A percentile compares a stretch with the other conserved stretches of the same genome.
Conservation (phyloP, 345 rosid species). For the Jatropha curcas region DNA sequence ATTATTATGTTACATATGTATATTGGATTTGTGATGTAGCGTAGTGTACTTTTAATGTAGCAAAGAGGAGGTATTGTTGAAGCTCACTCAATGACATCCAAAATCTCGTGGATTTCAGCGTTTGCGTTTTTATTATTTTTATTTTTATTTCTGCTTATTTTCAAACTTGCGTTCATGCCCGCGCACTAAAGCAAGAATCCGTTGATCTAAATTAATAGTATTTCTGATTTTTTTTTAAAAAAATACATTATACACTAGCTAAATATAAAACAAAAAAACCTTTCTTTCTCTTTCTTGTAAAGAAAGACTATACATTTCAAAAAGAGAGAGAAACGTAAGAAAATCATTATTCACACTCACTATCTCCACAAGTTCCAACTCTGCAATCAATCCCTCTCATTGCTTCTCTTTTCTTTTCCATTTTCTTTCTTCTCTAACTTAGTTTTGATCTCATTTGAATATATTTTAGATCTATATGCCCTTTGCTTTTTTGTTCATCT, state of each 20-base stretch:
- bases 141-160: too few relatives aligned
- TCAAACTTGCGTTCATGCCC: conserved; percentile 54
- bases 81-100: not conserved
- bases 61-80: too few relatives aligned
- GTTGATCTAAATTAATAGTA: conserved; percentile 39
- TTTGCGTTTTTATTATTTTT: conserved; percentile 16
- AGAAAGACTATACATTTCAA: conserved; percentile 4
- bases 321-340: conserved; percentile 15
- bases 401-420: not conserved
- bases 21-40: too few relatives aligned
- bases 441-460: not conserved
- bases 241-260: too few relatives aligned
- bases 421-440: not conserved
- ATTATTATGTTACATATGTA: too few relatives aligned
- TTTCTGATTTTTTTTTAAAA: not conserved
- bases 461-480: not conserved
- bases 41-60: too few relatives aligned
- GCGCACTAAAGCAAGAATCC: conserved; percentile 62
- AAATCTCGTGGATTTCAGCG: conserved; percentile 36
- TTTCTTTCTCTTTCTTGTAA: not conserved
- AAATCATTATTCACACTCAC: conserved; percentile 6
- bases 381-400: not conserved
- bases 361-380: conserved; percentile 22
- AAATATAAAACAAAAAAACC: conserved; percentile 8
- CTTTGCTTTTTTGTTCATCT: not conserved